Conservation (phyloP, 495 filamentous ascomycete species). For the Neurospora sp. region DNA sequence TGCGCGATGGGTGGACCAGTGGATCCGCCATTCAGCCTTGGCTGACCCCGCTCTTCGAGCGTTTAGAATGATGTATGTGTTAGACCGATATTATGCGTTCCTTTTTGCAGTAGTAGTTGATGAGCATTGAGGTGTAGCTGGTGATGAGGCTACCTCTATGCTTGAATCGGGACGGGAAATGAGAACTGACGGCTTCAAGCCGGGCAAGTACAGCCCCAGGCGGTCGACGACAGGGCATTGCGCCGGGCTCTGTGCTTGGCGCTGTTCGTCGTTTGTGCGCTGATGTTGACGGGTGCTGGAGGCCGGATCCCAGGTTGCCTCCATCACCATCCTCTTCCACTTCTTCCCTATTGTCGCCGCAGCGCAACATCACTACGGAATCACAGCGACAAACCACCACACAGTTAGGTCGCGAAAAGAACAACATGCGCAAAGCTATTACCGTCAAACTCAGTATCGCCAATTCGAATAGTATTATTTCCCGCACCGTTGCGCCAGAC, state of each 20-base stretch:
- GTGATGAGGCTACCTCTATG: not conserved
- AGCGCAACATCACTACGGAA: not conserved
- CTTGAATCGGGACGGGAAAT: not conserved
- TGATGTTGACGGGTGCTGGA: not conserved
- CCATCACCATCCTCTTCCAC: conserved; percentile 14
- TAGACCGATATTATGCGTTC: not conserved
- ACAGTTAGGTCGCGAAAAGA: not conserved
- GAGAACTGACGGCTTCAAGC: not conserved
- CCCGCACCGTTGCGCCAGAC: not conserved
- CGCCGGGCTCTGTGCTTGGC: not conserved
- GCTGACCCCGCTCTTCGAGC: not conserved
- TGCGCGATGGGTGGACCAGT: not conserved
- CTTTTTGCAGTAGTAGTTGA: not conserved
- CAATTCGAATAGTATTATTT: conserved; percentile 18
- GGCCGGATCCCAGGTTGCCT: not conserved
- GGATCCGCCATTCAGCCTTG: not conserved
- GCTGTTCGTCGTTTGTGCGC: not conserved
- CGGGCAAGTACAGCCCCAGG: not conserved
- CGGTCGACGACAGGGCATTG: not conserved
- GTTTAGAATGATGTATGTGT: not conserved
- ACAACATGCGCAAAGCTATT: conserved; percentile 20
- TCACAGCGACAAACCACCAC: conserved; percentile 1
- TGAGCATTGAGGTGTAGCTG: not conserved
- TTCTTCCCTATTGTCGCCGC: conserved; percentile 3
- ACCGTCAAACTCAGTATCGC: conserved; percentile 13